Conservation (phyloP, 1,284 basidiomycete genomes). For the Trichosporon sp. region DNA sequence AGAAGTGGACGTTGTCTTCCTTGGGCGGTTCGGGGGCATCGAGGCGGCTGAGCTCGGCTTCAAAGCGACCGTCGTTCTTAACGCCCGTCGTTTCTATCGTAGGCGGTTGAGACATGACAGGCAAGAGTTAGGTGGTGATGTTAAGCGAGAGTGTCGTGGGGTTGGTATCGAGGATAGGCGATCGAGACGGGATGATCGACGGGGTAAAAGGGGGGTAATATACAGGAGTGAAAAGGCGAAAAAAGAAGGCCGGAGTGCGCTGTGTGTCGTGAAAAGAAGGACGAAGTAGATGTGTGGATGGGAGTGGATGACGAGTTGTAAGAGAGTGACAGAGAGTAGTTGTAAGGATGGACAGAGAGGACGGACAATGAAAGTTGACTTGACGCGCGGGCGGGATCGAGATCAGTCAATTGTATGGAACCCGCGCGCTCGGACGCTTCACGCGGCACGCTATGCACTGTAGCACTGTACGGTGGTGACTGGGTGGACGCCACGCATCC, state of each 20-base stretch:
- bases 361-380: conserved; percentile 2
- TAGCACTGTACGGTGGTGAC: not conserved
- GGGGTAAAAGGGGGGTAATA: not conserved
- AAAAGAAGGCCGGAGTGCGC: not conserved
- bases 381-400: conserved; percentile 10
- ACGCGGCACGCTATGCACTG: not conserved
- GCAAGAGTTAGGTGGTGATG: not conserved
- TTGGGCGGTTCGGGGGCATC: conserved; percentile 23
- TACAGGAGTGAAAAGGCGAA: not conserved
- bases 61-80: conserved; percentile 31
- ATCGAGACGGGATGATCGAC: not conserved
- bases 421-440: not conserved
- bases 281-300: not conserved
- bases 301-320: not conserved
- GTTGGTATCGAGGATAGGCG: not conserved
- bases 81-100: not conserved
- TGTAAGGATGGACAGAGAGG: not conserved
- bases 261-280: not conserved
- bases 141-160: not conserved
- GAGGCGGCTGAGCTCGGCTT: conserved; percentile 31
- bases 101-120: conserved; percentile 2
- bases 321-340: not conserved
- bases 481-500: not conserved
- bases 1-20: conserved; percentile 79
- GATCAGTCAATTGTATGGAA: not conserved